phyloP scores from a whole-genome alignment of 2,329 filamentous ascomycete genomes.

The Tympanopsis confertula region DNA sequence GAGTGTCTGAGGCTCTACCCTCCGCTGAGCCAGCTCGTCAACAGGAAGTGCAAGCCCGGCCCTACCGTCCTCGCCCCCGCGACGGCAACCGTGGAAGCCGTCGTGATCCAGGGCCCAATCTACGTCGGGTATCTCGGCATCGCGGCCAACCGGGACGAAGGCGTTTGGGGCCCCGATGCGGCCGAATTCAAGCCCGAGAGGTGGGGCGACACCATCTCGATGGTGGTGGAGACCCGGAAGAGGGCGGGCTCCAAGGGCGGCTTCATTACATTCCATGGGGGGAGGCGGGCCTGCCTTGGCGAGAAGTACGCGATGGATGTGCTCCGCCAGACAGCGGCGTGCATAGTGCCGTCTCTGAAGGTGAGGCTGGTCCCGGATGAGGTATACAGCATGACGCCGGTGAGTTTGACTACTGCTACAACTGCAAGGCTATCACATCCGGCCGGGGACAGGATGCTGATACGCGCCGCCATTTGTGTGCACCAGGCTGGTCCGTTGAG shows the following conservation, averaged over 20 bases:
- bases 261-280: constrained; percentile 2
- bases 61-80: constrained; percentile 10
- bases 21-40: constrained; percentile 34
- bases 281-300: constrained; percentile 6
- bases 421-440: too few species aligned
- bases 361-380: neutral
- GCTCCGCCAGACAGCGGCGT: constrained; percentile 1
- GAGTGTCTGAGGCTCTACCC: constrained; percentile 34
- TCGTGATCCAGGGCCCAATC: constrained; percentile 11
- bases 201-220: neutral
- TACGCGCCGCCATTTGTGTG: neutral
- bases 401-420: too few species aligned
- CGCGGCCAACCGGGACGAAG: neutral
- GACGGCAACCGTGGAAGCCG: constrained; percentile 10
- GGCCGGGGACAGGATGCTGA: neutral
- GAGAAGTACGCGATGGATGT: constrained; percentile 6
- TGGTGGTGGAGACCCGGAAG: neutral
- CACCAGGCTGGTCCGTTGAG: neutral
- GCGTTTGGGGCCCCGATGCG: neutral
- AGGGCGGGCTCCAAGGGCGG: neutral
- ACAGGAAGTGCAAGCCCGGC: too few species aligned
- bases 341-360: neutral
- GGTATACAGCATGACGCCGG: neutral
- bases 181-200: neutral
- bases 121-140: constrained; percentile 20